A percentile compares a stretch with the other conserved stretches of the same genome.
Evolutionary conservation across 352 stramenopile genomes (phyloP).

Genomic region (Plasmopara viticola): DNA sequence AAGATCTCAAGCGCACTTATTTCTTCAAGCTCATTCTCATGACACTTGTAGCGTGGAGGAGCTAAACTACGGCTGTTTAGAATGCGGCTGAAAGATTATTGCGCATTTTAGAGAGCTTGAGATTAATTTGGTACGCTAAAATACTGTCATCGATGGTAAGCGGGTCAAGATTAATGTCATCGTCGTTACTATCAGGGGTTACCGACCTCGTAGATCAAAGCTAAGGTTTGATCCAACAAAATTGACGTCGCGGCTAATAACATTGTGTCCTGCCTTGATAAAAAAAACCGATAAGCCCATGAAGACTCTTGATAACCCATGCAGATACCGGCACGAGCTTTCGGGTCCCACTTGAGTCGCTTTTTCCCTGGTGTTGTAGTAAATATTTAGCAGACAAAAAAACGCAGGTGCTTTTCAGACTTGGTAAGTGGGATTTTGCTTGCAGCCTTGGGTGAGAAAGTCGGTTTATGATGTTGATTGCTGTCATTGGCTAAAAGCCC

Average conservation of each 20-base stretch:
- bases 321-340: too few species aligned
- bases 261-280: neutral
- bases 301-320: neutral
- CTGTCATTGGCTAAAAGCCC: conserved; percentile 3
- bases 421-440: conserved; percentile 2
- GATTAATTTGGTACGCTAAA: too few species aligned
- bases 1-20: too few species aligned
- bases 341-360: too few species aligned
- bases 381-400: too few species aligned
- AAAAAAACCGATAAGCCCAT: conserved; percentile 3
- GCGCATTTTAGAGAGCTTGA: too few species aligned
- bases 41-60: too few species aligned
- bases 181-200: neutral
- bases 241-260: neutral
- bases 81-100: too few species aligned
- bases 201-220: neutral
- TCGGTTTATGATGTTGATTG: conserved; percentile 2
- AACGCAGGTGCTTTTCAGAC: too few species aligned
- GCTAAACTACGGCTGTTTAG: too few species aligned
- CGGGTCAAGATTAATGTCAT: neutral
- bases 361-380: too few species aligned
- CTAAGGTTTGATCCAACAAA: neutral
- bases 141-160: neutral
- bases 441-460: neutral
- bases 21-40: too few species aligned